phyloP scores from a whole-genome alignment of 495 filamentous ascomycete genomes.

The Lophiotrema nucula region DNA sequence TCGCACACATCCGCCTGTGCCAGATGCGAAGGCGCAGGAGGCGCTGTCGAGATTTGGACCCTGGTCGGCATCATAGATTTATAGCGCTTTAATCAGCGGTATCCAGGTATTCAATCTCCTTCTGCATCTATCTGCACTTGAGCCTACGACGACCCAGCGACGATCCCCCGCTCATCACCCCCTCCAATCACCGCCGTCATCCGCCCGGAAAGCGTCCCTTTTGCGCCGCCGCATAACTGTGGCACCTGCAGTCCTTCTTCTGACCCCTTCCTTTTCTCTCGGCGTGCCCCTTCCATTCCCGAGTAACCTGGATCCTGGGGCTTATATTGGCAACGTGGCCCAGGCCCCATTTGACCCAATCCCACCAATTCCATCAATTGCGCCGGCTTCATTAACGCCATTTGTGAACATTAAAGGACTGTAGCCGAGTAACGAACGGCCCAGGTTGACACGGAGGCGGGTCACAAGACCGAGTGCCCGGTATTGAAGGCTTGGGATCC shows the following conservation, averaged over 20 bases:
- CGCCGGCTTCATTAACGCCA: background rate
- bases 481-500: background rate
- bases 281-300: too few species aligned
- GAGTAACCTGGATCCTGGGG: too few species aligned
- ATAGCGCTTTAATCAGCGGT: constrained; percentile 13
- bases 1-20: background rate
- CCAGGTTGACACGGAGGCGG: background rate
- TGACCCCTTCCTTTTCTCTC: background rate
- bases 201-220: background rate
- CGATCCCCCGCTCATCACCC: constrained; percentile 25
- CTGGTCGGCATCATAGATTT: background rate
- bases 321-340: background rate
- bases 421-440: background rate
- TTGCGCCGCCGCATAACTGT: constrained; percentile 4
- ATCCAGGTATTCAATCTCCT: constrained; percentile 8
- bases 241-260: too few species aligned
- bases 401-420: background rate
- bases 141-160: background rate
- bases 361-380: background rate
- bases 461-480: background rate
- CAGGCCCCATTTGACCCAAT: background rate
- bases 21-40: background rate
- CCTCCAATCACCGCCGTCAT: constrained; percentile 8
- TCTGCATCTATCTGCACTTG: background rate
- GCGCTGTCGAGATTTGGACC: background rate